These are phyloP conservation scores for Mycena citricolor DNA, from an alignment of 1,284 basidiomycete genomes.

Conservation along the genomic window DNA sequence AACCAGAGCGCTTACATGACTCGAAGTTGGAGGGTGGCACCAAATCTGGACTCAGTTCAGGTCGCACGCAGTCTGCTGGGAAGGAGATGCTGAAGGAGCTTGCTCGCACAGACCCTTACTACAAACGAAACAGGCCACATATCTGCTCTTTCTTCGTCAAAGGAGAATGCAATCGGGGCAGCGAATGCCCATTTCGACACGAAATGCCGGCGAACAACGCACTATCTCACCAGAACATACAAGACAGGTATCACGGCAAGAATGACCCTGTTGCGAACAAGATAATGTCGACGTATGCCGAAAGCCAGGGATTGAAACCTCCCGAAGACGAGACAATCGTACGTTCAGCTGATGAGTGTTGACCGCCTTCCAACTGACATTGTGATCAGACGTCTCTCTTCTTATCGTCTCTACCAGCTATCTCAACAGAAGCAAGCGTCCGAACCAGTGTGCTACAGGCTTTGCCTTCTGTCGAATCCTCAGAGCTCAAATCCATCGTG, in stretches of 20 bases:
- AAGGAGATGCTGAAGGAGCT: constrained; percentile 96
- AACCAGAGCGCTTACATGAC: too few species aligned
- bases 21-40: constrained; percentile 63
- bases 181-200: constrained; percentile 93
- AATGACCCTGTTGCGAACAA: constrained; percentile 92
- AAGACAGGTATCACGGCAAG: constrained; percentile 88
- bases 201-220: constrained; percentile 85
- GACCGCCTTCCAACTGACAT: constrained; percentile 10
- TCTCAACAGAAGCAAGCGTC: constrained; percentile 75
- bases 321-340: constrained; percentile 89
- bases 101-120: constrained; percentile 92
- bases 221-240: constrained; percentile 87
- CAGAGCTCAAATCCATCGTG: constrained; percentile 79
- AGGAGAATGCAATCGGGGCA: constrained; percentile 90
- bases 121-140: constrained; percentile 94
- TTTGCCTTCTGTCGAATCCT: constrained; percentile 66
- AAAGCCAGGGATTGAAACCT: constrained; percentile 78
- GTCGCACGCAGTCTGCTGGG: constrained; percentile 73
- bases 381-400: constrained; percentile 82
- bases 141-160: constrained; percentile 96
- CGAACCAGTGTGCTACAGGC: constrained; percentile 75
- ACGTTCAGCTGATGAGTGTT: constrained; percentile 35
- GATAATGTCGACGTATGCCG: constrained; percentile 76
- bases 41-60: constrained; percentile 69
- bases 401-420: constrained; percentile 78